phyloP scores from a whole-genome alignment of 2,329 filamentous ascomycete genomes.

The Fusarium praegraminearum region DNA sequence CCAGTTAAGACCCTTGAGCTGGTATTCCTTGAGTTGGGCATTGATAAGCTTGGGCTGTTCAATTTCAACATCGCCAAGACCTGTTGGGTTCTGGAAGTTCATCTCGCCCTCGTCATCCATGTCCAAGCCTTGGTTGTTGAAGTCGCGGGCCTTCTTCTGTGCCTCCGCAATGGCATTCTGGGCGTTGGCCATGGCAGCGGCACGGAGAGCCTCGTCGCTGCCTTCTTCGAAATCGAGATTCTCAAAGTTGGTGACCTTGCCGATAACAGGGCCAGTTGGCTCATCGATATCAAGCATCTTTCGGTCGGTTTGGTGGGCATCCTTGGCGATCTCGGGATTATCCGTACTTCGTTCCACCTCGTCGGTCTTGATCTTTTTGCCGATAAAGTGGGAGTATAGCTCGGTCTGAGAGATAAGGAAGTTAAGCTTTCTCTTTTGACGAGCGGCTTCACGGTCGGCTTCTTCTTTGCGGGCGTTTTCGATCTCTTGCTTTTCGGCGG shows the following conservation, averaged over 20 bases:
- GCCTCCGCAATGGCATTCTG: slow-evolving; percentile 96
- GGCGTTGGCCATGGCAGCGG: slow-evolving; percentile 93
- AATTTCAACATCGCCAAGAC: slow-evolving; percentile 92
- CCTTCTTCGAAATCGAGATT: slow-evolving; percentile 96
- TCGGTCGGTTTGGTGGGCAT: slow-evolving; percentile 57
- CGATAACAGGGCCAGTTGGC: slow-evolving; percentile 64
- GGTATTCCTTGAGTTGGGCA: slow-evolving; percentile 96
- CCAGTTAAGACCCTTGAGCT: slow-evolving; percentile 99
- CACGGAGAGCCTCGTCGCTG: slow-evolving; percentile 83
- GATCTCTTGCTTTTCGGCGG: slow-evolving; percentile 94
- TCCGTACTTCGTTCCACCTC: slow-evolving; percentile 93
- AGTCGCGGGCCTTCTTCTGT: slow-evolving; percentile 90
- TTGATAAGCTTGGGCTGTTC: slow-evolving; percentile 94
- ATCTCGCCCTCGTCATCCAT: slow-evolving; percentile 95
- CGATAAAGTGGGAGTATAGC: slow-evolving; percentile 98
- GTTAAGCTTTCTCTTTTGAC: slow-evolving; percentile 98
- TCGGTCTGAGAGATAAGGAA: slow-evolving; percentile 99
- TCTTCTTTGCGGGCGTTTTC: slow-evolving; percentile 97
- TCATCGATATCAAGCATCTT: slow-evolving; percentile 64
- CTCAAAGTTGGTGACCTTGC: slow-evolving; percentile 92
- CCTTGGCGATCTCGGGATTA: slow-evolving; percentile 76
- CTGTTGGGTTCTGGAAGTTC: slow-evolving; percentile 99
- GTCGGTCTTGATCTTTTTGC: slow-evolving; percentile 98
- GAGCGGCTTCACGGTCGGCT: slow-evolving; percentile 95
- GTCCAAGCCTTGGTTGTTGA: slow-evolving; percentile 79